Evolutionary conservation across 306 rosid genomes (phyloP).

Genomic region (Sicyos edulis): DNA sequence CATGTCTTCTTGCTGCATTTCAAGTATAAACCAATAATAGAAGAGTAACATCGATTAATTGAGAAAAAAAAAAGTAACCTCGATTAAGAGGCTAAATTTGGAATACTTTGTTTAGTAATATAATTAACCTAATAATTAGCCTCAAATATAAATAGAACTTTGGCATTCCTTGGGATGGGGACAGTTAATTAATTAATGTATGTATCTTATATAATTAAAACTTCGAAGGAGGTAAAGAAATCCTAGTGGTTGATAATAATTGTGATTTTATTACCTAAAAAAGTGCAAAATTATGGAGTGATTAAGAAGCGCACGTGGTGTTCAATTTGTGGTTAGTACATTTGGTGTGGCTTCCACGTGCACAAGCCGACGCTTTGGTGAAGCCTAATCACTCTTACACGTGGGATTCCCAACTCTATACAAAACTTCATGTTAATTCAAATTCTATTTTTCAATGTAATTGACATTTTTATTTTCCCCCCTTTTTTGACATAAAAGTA

Average conservation of each 20-base stretch:
- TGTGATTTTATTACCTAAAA: background rate
- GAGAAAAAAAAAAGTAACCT: too few species aligned
- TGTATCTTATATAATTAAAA: background rate
- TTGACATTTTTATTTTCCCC: too few species aligned
- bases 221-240: background rate
- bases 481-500: background rate
- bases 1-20: too few species aligned
- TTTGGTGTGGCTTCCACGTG: slow-evolving; percentile 9
- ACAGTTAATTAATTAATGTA: slow-evolving; percentile 3
- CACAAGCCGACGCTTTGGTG: background rate
- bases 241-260: background rate
- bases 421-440: background rate
- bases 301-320: slow-evolving; percentile 15
- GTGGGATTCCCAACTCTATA: background rate
- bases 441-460: too few species aligned
- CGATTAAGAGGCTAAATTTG: too few species aligned
- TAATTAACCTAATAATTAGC: too few species aligned
- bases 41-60: too few species aligned
- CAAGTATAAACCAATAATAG: too few species aligned
- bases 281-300: background rate
- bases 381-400: background rate
- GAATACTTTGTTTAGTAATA: too few species aligned
- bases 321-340: background rate
- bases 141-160: too few species aligned
- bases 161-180: background rate